Base-by-base conservation (phyloP, 2,329 filamentous ascomycete species). In the Colletotrichum sidae region DNA sequence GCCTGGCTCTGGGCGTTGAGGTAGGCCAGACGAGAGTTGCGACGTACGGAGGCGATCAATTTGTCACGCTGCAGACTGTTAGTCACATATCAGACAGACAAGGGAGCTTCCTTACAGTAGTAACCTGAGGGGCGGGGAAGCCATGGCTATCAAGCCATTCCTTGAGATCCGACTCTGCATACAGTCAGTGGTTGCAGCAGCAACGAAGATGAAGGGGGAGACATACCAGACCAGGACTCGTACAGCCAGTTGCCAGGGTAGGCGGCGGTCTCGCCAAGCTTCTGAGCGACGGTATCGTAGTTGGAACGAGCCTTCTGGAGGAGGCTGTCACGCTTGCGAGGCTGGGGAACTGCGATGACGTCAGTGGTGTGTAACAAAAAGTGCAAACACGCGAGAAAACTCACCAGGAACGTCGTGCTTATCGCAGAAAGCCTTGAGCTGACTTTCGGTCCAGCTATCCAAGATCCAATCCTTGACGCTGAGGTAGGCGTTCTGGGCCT, bases 191-290 rank as follows among this genome's bases (percentile, higher is more conserved):
- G 4, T 3, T 38, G 37, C 4, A 25, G 25, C 13, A 12, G 10
- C 3, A 11, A 2, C 8, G 10, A 33, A n/a, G 4, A 5, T 1
- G 8, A 46, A 10, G 2, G 6, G 2, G 1, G 1, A 8, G 25
- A 70, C 74, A 6, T 61, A 78, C 76, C 81, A 56, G 92, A 90
- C 96, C 96, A 99, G 8, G 90, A 85, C 67, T 90, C 86, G 76
- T 97, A 99, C 47, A 98, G 83, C 96, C 96, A 98, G 81, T 97
- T 89, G 44, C 96, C 96, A 39, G 96, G 96, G 75, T 98, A 98
- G n/a, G 88, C 81, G 56, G 88, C 81, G 12, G 93, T 91, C 79
- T 97, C 91, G 67, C 92, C 92, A 10, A 77, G 76, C 78, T 89
- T 89, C 78, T 93, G 89, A 13, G 95, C 93, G 62, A 90, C 80